Evolutionary conservation across 2,329 filamentous ascomycete species (phyloP), one percentile per base, ranked within the genome.

Genomic region (Cercospora beticola): DNA sequence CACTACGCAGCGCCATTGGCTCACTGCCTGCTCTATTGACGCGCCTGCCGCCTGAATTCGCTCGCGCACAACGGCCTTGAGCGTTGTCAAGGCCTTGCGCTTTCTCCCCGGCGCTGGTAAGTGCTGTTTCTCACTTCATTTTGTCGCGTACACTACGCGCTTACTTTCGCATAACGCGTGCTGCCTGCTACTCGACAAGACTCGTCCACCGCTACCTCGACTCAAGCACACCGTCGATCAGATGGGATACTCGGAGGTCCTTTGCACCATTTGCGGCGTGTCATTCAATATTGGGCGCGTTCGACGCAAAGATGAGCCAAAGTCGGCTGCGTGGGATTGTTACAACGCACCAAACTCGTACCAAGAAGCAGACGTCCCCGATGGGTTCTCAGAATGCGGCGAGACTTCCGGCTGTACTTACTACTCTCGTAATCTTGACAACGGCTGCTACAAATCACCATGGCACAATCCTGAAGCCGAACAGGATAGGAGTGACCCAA

Each of bases 281-380:
- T 62, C 46, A 6, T 70, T 70, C 66, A 68, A 68, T 21, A 68
- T 70, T 12, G 59, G 64, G 14, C 69, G 69, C 14, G 33, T 63
- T 10, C 68, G 68, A 3, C 33, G 33, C 8, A 23, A 26, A 2
- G 33, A 52, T 6, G 68, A 69, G 57, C 68, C 62, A 7, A 60
- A 16, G 16, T 40, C 64, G 2, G 61, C 65, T 10, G 65, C 68
- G 4, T 70, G 66, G 63, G 26, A 40, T n/a, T 57, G 62, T 18
- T 16, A 43, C n/a, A 54, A 5, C 5, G 26, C 26, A 5, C 26
- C 26, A 5, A 5, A 26, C 26, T n/a, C n/a, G n/a, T n/a, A n/a
- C n/a, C n/a, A n/a, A n/a, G 36, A 40, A 14, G 2, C 14, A 9
- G 7, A 40, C 26, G 28, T 6, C n/a, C 65, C 62, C 23, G 30